Evolutionary conservation across 495 filamentous ascomycete genomes (phyloP).

Genomic region (Aspergillus diversus): DNA sequence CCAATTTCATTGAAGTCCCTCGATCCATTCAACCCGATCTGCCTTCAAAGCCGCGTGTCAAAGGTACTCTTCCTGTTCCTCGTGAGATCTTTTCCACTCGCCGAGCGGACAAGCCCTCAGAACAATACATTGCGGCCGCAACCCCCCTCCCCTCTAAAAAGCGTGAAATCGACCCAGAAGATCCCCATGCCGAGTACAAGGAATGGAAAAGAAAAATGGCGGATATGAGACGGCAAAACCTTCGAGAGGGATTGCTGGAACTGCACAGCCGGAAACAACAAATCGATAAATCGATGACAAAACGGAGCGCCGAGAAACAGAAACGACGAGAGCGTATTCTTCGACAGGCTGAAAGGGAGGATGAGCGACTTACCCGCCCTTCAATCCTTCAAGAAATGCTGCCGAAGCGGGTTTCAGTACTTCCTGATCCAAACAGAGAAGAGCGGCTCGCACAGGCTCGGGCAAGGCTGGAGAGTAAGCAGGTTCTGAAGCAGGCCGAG

Average conservation of each 20-base stretch:
- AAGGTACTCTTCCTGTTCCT: conserved; percentile 73
- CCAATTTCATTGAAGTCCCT: conserved; percentile 74
- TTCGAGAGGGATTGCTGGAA: conserved; percentile 64
- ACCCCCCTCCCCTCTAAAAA: conserved; percentile 42
- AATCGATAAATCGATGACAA: conserved; percentile 41
- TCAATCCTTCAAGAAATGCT: conserved; percentile 49
- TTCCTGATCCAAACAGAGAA: conserved; percentile 54
- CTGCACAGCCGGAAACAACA: conserved; percentile 58
- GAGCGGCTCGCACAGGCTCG: conserved; percentile 48
- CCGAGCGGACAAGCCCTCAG: conserved; percentile 53
- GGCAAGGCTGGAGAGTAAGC: conserved; percentile 39
- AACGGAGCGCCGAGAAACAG: conserved; percentile 41
- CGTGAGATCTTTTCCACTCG: conserved; percentile 63
- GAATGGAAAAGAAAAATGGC: conserved; percentile 68
- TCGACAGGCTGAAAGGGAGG: conserved; percentile 55
- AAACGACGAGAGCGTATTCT: conserved; percentile 49
- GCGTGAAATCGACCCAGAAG: conserved; percentile 32
- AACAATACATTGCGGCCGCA: conserved; percentile 54
- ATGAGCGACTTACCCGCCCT: conserved; percentile 63
- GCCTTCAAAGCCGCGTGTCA: conserved; percentile 52
- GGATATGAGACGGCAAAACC: conserved; percentile 59
- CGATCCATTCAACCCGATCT: conserved; percentile 50
- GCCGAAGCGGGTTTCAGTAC: conserved; percentile 37
- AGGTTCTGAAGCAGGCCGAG: conserved; percentile 42
- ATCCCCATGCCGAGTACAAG: conserved; percentile 53